Base-by-base conservation (phyloP, 164 flowering plant species). In the Aristolochia contorta region DNA sequence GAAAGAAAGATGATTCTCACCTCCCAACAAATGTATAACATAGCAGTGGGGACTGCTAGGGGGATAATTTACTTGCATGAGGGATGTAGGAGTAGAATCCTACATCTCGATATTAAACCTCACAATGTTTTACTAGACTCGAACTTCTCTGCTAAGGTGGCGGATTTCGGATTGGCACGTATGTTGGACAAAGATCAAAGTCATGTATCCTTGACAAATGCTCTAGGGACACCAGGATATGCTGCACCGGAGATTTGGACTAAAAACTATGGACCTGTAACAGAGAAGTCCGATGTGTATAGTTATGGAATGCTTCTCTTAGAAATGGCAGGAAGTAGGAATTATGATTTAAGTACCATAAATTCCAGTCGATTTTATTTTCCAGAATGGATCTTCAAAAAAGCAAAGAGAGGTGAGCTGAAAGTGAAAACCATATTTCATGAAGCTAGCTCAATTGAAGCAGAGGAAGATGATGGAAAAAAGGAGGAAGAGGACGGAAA, bases 91-190 rank as follows among this genome's bases (percentile, higher is more conserved):
- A 61, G 47, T 41, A 50, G 61, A 30, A 70, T 45, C 12, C 19
- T 72, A 27, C 76, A 72, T 43, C 65, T 65, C 57, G 75, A 72
- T 47, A 65, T 72, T 41, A 71, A 71, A 61, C 67, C 67, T 22
- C 70, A 71, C 41, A 66, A 66, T 56, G 58, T 67, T 23, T 59
- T 72, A 16, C 60, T 72, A 0, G 69, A 72, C 25, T 56, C 65
- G 14, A 58, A 60, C 21, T 71, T 56, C 21, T 60, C n/a, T 3
- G 67, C 70, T 0, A 71, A 67, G 24, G 56, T 68, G 32, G 65
- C 69, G 0, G 69, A 72, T 54, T 64, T 63, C 21, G 75, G 75
- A 51, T 52, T 68, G 4, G 71, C 66, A 0, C 59, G 51, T 24
- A 32, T 72, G 53, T 49, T 43, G 3, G 27, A 46, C 0, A 50